Conservation (phyloP, 2,329 filamentous ascomycete genomes). For the Calonectria pseudoturangicola region DNA sequence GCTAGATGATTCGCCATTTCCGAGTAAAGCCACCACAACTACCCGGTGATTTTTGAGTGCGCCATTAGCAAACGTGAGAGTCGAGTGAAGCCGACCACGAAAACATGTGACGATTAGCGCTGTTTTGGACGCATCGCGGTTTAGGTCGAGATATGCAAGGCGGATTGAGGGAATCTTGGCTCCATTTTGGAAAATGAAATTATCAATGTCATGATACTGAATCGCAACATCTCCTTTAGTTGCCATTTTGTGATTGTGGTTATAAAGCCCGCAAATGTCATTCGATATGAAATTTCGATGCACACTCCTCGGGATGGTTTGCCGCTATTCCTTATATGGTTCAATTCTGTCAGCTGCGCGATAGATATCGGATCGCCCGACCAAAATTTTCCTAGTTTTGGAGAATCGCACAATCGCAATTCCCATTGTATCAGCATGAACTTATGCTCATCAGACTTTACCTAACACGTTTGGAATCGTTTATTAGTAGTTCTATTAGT, state of each 20-base stretch:
- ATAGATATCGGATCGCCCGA: no score
- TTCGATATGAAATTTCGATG: background rate
- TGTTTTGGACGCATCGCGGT: conserved; percentile 58
- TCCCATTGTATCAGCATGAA: no score
- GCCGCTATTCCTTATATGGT: background rate
- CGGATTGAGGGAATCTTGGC: conserved; percentile 50
- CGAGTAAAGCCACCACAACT: conserved; percentile 67
- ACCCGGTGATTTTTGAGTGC: conserved; percentile 65
- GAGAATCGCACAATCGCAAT: no score
- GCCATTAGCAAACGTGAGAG: conserved; percentile 66
- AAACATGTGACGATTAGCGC: conserved; percentile 74
- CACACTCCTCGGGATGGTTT: background rate
- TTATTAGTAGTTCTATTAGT: no score
- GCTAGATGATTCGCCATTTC: conserved; percentile 68
- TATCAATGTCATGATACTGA: background rate
- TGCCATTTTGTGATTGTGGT: background rate
- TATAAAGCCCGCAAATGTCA: no score
- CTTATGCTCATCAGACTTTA: no score
- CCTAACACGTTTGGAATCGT: no score
- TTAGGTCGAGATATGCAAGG: conserved; percentile 55
- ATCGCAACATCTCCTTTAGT: background rate
- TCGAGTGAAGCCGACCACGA: conserved; percentile 69
- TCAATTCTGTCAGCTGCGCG: no score
- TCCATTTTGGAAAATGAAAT: conserved; percentile 56
- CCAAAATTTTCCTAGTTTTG: no score